A percentile compares a stretch with the other conserved stretches of the same genome.
phyloP scores from a whole-genome alignment of 805 yeast species.

The Candida insectorum region DNA sequence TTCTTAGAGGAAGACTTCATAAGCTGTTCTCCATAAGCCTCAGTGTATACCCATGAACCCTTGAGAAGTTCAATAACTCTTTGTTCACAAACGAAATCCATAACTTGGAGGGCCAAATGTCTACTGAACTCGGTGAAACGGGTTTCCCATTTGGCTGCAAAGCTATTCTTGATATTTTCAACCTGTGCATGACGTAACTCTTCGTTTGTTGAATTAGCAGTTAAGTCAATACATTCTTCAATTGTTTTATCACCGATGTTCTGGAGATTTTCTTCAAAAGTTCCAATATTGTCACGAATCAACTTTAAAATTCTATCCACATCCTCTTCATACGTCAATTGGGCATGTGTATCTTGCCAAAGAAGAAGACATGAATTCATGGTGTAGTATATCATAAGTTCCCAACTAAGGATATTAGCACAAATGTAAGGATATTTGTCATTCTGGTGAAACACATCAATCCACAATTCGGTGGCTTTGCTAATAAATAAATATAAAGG shows the following conservation, averaged over 20 bases:
- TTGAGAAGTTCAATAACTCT: slow-evolving; percentile 65
- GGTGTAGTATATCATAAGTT: slow-evolving; percentile 50
- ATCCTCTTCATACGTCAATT: slow-evolving; percentile 41
- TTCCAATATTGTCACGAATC: slow-evolving; percentile 29
- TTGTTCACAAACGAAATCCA: slow-evolving; percentile 72
- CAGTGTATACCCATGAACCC: slow-evolving; percentile 79
- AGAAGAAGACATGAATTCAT: slow-evolving; percentile 56
- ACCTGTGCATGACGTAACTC: slow-evolving; percentile 57
- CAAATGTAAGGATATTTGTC: slow-evolving; percentile 35
- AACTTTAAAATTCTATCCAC: slow-evolving; percentile 48
- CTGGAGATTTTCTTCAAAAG: slow-evolving; percentile 21
- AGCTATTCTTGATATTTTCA: slow-evolving; percentile 31
- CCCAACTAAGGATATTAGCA: slow-evolving; percentile 46
- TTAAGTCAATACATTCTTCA: slow-evolving; percentile 44
- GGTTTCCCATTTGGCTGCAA: slow-evolving; percentile 41
- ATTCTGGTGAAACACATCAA: slow-evolving; percentile 26
- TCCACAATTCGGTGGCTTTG: slow-evolving; percentile 34
- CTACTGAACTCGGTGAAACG: slow-evolving; percentile 48
- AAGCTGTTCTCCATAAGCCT: slow-evolving; percentile 43
- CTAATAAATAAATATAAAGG: slow-evolving; percentile 44
- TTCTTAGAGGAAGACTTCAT: slow-evolving; percentile 9
- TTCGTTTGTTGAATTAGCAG: slow-evolving; percentile 41
- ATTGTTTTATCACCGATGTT: slow-evolving; percentile 19
- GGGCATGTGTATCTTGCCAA: slow-evolving; percentile 65
- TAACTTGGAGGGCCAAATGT: slow-evolving; percentile 52